phyloP scores from a whole-genome alignment of 192 early-diverging fungal species.

The Podila verticillata region DNA sequence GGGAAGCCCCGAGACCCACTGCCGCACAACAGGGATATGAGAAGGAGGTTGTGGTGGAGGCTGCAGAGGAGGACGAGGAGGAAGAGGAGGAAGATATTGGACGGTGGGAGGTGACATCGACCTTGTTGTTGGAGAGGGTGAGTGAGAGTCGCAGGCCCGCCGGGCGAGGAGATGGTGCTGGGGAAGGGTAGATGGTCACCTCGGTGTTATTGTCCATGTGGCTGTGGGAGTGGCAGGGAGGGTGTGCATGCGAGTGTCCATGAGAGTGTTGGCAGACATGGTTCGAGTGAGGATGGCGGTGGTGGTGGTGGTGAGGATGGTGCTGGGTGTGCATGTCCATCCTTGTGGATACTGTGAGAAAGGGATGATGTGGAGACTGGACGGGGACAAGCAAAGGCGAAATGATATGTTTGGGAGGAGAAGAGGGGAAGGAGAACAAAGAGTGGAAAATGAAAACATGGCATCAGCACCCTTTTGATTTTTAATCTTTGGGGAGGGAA shows the following conservation, averaged over 20 bases:
- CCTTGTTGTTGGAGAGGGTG: conserved; percentile 27
- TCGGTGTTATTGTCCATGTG: not conserved
- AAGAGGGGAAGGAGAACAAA: not conserved
- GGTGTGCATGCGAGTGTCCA: not conserved
- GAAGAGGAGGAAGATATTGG: conserved; percentile 6
- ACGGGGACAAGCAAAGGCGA: too few relatives aligned
- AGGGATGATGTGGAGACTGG: not conserved
- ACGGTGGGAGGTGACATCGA: conserved; percentile 25
- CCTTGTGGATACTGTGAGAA: not conserved
- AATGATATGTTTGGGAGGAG: not conserved
- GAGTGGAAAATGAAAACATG: not conserved
- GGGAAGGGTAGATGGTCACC: conserved; percentile 30
- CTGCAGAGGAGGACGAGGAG: not conserved
- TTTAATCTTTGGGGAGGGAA: too few relatives aligned
- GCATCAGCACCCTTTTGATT: too few relatives aligned
- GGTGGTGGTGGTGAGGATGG: not conserved
- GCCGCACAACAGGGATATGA: not conserved
- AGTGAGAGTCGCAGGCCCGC: conserved; percentile 49
- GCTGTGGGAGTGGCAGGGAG: not conserved
- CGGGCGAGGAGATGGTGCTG: conserved; percentile 40
- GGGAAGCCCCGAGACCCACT: not conserved
- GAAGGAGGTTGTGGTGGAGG: not conserved
- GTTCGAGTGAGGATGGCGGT: not conserved
- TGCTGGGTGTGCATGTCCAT: not conserved
- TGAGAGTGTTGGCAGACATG: not conserved